These are phyloP conservation scores for Eruca vesicaria DNA, from an alignment of 441 rosid species.

Conservation along the genomic window DNA sequence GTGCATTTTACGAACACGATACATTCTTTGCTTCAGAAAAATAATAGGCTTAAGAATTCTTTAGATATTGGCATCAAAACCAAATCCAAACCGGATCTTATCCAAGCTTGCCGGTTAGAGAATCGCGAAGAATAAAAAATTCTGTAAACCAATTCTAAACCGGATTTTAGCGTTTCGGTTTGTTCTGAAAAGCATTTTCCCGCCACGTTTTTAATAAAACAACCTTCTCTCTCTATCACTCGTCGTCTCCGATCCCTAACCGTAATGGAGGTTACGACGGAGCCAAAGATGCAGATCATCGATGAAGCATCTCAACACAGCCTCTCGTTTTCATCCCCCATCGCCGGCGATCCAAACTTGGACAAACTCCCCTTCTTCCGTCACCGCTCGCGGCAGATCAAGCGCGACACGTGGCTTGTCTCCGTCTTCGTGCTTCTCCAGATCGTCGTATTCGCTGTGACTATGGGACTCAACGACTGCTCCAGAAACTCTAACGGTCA, in stretches of 20 bases:
- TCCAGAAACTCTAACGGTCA: conserved; percentile 51
- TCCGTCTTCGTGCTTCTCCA: conserved; percentile 76
- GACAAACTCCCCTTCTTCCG: conserved; percentile 63
- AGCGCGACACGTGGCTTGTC: conserved; percentile 76
- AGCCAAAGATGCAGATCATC: conserved; percentile 27
- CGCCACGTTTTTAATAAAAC: background rate
- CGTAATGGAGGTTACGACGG: conserved; percentile 18
- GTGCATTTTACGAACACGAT: conserved; percentile 15
- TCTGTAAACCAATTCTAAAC: background rate
- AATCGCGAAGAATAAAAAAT: background rate
- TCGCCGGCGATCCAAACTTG: conserved; percentile 22
- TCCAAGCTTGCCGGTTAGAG: background rate
- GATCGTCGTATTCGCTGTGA: conserved; percentile 56
- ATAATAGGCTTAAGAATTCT: background rate
- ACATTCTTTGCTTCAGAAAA: conserved; percentile 12
- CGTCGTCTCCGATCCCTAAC: conserved; percentile 11
- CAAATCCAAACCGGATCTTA: background rate
- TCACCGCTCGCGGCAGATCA: conserved; percentile 51
- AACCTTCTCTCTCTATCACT: background rate
- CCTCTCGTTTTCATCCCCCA: conserved; percentile 20
- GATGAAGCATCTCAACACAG: conserved; percentile 23
- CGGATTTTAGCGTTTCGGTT: background rate
- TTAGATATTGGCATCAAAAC: background rate
- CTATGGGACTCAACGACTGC: conserved; percentile 73
- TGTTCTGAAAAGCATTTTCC: background rate